Evolutionary conservation across 2,329 filamentous ascomycete genomes (phyloP).

Genomic region (Trichoderma oligosporum): DNA sequence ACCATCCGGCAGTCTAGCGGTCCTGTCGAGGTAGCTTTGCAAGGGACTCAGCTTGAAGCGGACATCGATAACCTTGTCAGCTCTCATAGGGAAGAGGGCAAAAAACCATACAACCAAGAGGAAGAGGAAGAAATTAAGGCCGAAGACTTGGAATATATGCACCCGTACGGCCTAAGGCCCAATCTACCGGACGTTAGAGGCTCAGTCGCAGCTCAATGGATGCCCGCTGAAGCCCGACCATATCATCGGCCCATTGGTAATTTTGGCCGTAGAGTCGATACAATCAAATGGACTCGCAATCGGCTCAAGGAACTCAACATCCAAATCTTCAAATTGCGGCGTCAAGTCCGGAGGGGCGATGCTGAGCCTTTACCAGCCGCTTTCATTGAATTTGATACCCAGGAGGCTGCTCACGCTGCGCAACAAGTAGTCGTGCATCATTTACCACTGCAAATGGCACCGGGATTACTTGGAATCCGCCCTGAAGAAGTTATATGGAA

Average conservation of each 20-base stretch:
- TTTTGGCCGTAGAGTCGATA: conserved; percentile 86
- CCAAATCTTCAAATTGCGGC: conserved; percentile 60
- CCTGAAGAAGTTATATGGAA: conserved; percentile 85
- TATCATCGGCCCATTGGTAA: conserved; percentile 65
- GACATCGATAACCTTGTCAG: neutral
- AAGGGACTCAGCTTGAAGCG: conserved; percentile 7
- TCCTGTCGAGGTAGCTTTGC: conserved; percentile 17
- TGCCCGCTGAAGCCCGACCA: conserved; percentile 69
- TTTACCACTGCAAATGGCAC: conserved; percentile 79
- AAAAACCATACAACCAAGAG: neutral
- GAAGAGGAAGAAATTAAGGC: conserved; percentile 21
- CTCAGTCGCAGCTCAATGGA: conserved; percentile 67
- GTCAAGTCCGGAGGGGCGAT: conserved; percentile 68
- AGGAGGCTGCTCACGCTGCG: conserved; percentile 80
- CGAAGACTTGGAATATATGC: conserved; percentile 35
- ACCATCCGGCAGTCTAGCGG: neutral
- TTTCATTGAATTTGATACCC: conserved; percentile 84
- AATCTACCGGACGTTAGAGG: conserved; percentile 41
- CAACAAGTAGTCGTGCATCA: conserved; percentile 86
- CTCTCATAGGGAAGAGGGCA: neutral
- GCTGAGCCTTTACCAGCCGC: conserved; percentile 68
- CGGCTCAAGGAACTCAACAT: conserved; percentile 39
- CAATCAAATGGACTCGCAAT: conserved; percentile 81
- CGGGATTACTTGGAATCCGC: conserved; percentile 76
- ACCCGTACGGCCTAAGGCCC: conserved; percentile 36